Evolutionary conservation across 345 rosid species (phyloP), one percentile per base, ranked within the genome.

Genomic region (Isatis tinctoria): DNA sequence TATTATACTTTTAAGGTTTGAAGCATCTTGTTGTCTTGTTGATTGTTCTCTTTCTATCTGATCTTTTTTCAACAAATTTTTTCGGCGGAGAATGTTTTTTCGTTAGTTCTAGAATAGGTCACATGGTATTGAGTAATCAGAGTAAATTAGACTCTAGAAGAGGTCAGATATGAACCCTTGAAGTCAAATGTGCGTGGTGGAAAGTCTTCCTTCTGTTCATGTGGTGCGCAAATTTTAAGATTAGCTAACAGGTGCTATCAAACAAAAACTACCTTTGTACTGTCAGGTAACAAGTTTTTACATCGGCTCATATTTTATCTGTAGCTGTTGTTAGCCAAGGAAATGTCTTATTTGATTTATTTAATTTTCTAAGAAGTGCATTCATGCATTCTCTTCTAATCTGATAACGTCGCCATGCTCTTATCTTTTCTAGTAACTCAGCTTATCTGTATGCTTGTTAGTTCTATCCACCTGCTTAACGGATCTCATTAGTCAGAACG

Each of bases 231-330:
- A 41, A 24, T 18, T 20, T 18, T 32, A 8, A 69, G 32, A 24
- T 18, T 32, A 13, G 56, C n/a, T 27, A 14, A 54, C 30, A 30
- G 6, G 13, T 58, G 60, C 26, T 28, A 59, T 37, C 73, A 53
- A 63, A 52, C 52, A 70, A 70, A 48, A 51, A 33, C 53, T 13
- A 69, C 17, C 10, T 1, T 63, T 54, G 27, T 45, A 36, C 30
- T 37, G 51, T 36, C 80, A 70, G 75, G 71, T 69, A 76, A 69
- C 22, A 24, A 41, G 53, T 16, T 58, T 69, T 53, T 33, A 17
- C 24, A 49, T 41, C 17, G 54, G 18, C 6, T 41, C 30, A 27
- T 59, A 41, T n/a, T 49, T 48, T 49, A 10, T 51, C 8, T 48
- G 27, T 45, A 47, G 72, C 53, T 59, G 7, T 52, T 10, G 27